phyloP scores from a whole-genome alignment of 1,139 yeast species.

The Yamadazyma triangularis region DNA sequence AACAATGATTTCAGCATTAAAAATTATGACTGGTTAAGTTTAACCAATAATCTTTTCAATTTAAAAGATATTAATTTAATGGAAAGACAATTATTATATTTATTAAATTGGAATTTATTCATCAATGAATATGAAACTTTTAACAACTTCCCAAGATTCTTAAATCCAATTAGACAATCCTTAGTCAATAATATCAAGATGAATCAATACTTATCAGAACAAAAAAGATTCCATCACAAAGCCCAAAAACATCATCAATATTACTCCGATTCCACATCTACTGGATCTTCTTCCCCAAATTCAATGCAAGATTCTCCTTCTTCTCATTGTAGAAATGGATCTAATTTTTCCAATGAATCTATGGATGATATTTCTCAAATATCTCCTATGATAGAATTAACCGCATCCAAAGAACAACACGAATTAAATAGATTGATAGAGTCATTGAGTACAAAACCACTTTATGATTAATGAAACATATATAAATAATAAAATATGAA shows the following conservation, averaged over 20 bases:
- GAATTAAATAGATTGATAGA: conserved; percentile 33
- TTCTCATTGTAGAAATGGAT: conserved; percentile 26
- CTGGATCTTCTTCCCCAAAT: conserved; percentile 7
- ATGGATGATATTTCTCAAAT: conserved; percentile 5
- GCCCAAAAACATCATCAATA: conserved; percentile 8
- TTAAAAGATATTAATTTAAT: conserved; percentile 68
- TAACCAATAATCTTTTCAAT: conserved; percentile 68
- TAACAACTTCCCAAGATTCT: conserved; percentile 43
- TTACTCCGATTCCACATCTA: conserved; percentile 5
- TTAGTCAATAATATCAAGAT: conserved; percentile 40
- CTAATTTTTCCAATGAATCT: conserved; percentile 13
- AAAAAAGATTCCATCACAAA: conserved; percentile 6
- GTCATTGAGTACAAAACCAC: conserved; percentile 9
- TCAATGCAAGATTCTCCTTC: conserved; percentile 7
- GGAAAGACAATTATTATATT: conserved; percentile 70
- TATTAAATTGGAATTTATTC: conserved; percentile 67
- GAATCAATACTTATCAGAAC: conserved; percentile 29
- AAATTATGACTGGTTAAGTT: conserved; percentile 72
- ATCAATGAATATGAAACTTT: conserved; percentile 53
- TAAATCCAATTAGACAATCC: conserved; percentile 61
- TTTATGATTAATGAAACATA: conserved; percentile 6
- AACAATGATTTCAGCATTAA: conserved; percentile 77
- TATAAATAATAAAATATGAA: no score
- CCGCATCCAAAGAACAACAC: conserved; percentile 39
- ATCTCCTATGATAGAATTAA: conserved; percentile 33